Evolutionary conservation across 2,329 filamentous ascomycete species (phyloP), one percentile per base, ranked within the genome.

Genomic region (Microcyclosporella mali): DNA sequence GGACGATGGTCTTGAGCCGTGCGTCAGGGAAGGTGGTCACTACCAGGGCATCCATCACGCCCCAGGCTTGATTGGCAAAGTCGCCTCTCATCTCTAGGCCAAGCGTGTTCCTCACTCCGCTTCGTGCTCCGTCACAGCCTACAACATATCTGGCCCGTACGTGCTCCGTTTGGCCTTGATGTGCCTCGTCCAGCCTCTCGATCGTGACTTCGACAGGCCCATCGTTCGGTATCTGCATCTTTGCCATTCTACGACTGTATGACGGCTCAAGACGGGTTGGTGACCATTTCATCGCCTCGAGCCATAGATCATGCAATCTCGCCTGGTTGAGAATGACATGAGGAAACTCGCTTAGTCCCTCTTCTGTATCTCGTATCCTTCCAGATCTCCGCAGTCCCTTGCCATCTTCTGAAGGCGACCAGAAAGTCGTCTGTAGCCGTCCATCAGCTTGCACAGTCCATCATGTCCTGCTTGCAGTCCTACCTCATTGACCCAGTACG

Each of bases 251-350:
- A 16, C 57, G 42, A 30, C 48, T 53, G 33, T 63, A 63, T 17
- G 53, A 56, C 14, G 59, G 58, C 38, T 62, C 58, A 31, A 62
- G 39, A 17, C 57, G 43, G 17, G 55, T 60, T 18, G 56, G 53
- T 36, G 51, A 56, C 45, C 53, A 53, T 43, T 62, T 60, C 59
- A 62, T 63, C 8, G 50, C 50, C 42, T 62, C 57, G 21, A 60
- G 42, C 60, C 59, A 61, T 25, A 62, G 73, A 33, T 62, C 68
- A 57, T 87, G 83, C 46, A 86, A 78, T 1, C 82, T 75, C 2
- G 82, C 84, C 63, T 88, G 84, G 52, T 85, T 82, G 30, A 88
- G 61, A 3, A 84, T 78, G 2, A 79, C 74, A 56, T 86, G 75
- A 41, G 78, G 76, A 51, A 83, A 84, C 42, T 64, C 60, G 79